Evolutionary conservation across 306 rosid species (phyloP), one percentile per base, ranked within the genome.

Genomic region (Ammopiptanthus mongolicus): DNA sequence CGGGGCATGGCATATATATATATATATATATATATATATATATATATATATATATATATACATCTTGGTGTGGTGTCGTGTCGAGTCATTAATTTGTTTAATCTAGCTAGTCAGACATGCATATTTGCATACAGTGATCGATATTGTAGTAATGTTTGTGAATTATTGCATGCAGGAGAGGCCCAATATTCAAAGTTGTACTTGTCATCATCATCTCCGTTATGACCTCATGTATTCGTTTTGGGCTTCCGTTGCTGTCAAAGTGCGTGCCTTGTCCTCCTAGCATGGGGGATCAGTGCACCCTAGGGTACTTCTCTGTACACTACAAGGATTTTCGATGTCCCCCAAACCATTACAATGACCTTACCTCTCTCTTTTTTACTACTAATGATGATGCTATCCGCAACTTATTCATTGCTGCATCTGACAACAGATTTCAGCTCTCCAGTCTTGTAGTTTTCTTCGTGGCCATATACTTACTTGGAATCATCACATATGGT

Each of bases 331-430:
- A 75, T 67, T 90, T 83, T 52, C 91, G 83, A 44, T 92, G 98
- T 63, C 92, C 90, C 22, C 81, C 91, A 1, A 86, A 87, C 46
- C 83, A 87, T 59, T 88, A 90, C 84, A 92, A 90, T 57, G 98
- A 92, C 68, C 92, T 92, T 17, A 94, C 98, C 42, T 92, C 98
- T 61, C 93, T 92, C 9, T 86, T 90, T 72, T 76, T 92, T 21
- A 92, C 81, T 61, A 92, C 98, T 18, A 92, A 88, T 0, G 98
- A 92, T 29, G 91, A 92, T 71, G 94, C 92, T 19, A 92, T 92
- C 17, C 94, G 96, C 25, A 88, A 81, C 85, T 82, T 92, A 48
- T 83, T 92, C 18, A 69, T 80, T 65, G 76, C 96, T 15, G n/a
- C n/a, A n/a, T n/a, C n/a, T n/a, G 71, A 47, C 74, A 87, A 90